Evolutionary conservation across 1,284 basidiomycete species (phyloP).

Genomic region (Heliocybe sulcata): DNA sequence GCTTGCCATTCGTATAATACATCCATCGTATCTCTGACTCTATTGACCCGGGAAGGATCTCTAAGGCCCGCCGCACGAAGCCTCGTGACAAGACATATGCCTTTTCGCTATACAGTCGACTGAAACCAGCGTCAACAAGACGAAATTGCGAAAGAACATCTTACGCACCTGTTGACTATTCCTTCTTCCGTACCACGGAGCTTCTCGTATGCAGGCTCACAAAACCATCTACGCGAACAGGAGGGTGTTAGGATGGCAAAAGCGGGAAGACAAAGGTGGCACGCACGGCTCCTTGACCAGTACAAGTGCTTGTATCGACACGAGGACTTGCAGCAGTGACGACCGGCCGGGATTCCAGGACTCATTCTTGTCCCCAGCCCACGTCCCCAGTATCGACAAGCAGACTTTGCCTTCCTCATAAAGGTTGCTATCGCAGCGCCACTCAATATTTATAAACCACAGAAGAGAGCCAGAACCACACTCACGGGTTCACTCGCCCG

Average conservation of each 20-base stretch:
- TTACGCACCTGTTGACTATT: conserved; percentile 64
- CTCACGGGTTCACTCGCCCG: conserved; percentile 81
- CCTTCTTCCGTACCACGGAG: conserved; percentile 85
- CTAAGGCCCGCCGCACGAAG: conserved; percentile 82
- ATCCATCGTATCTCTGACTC: conserved; percentile 70
- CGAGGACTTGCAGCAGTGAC: conserved; percentile 85
- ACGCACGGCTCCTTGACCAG: conserved; percentile 86
- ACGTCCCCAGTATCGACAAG: conserved; percentile 86
- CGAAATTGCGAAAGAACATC: neutral
- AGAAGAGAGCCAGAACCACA: conserved; percentile 12
- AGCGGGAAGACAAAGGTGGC: conserved; percentile 5
- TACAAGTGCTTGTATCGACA: conserved; percentile 91
- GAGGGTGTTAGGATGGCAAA: conserved; percentile 2
- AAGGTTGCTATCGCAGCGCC: conserved; percentile 51
- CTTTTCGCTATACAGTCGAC: conserved; percentile 85
- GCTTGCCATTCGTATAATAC: conserved; percentile 60
- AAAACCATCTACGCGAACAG: conserved; percentile 63
- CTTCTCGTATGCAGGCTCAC: conserved; percentile 89
- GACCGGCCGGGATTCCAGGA: conserved; percentile 78
- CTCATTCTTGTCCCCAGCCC: conserved; percentile 85
- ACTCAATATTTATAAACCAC: neutral
- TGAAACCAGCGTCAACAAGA: conserved; percentile 18
- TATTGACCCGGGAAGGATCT: conserved; percentile 66
- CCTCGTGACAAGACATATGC: conserved; percentile 87
- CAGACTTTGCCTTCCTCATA: conserved; percentile 97